phyloP scores from a whole-genome alignment of 2,329 filamentous ascomycete genomes.

The Neopestalotiopsis clavispora region DNA sequence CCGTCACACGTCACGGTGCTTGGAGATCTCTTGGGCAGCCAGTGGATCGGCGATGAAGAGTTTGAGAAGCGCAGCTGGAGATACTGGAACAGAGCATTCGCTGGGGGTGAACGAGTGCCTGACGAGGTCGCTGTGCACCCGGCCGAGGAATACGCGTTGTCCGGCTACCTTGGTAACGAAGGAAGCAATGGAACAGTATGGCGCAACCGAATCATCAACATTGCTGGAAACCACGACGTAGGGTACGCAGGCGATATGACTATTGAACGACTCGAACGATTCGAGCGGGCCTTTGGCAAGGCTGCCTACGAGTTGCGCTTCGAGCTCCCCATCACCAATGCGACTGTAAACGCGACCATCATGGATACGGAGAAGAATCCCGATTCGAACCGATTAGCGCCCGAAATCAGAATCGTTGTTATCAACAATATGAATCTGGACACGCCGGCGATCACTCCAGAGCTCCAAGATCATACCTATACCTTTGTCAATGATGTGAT shows the following conservation, averaged over 20 bases:
- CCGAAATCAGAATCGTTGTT: conserved; percentile 81
- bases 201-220: conserved; percentile 81
- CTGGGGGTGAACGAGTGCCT: conserved; percentile 67
- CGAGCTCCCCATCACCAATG: conserved; percentile 55
- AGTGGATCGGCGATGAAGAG: conserved; percentile 89
- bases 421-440: conserved; percentile 96
- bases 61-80: conserved; percentile 75
- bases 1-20: conserved; percentile 90
- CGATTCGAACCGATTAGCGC: conserved; percentile 53
- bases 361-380: conserved; percentile 48
- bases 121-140: conserved; percentile 58
- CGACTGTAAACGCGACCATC: conserved; percentile 44
- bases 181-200: conserved; percentile 61
- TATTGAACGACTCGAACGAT: conserved; percentile 74
- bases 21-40: conserved; percentile 90
- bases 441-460: conserved; percentile 70
- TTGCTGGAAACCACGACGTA: conserved; percentile 95
- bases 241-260: conserved; percentile 94
- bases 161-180: conserved; percentile 52
- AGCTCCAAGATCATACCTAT: conserved; percentile 79
- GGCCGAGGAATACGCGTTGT: conserved; percentile 51
- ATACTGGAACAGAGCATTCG: conserved; percentile 83
- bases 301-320: conserved; percentile 90
- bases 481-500: conserved; percentile 75
- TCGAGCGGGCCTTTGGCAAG: conserved; percentile 84